Percentiles rank a stretch among this genome's conserved stretches.
phyloP scores from a whole-genome alignment of 352 stramenopile species.

The Achlya hypogyna region DNA sequence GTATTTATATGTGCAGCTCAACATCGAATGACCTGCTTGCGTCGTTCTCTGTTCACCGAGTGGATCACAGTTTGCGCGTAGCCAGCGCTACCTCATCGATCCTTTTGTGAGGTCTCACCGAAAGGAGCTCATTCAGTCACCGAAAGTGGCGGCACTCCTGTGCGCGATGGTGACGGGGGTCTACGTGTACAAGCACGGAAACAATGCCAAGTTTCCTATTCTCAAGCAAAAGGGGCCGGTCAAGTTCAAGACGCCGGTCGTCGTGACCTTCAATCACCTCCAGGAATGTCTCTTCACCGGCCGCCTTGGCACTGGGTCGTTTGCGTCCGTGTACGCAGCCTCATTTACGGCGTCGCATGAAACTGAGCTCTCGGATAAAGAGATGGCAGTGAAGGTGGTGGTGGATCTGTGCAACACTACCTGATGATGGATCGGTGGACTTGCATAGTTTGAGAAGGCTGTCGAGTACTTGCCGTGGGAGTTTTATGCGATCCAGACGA shows the following conservation, averaged over 20 bases:
- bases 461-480: slow-evolving; percentile 70
- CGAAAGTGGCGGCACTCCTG: not conserved
- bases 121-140: slow-evolving; percentile 1
- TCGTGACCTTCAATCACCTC: slow-evolving; percentile 28
- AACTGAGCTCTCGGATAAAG: slow-evolving; percentile 19
- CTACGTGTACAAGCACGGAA: not conserved
- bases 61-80: not conserved
- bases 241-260: slow-evolving; percentile 49
- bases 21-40: not conserved
- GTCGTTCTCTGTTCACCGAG: not conserved
- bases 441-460: slow-evolving; percentile 56
- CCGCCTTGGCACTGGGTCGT: slow-evolving; percentile 60
- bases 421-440: not conserved
- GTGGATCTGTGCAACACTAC: not conserved
- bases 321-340: slow-evolving; percentile 64
- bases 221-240: slow-evolving; percentile 31
- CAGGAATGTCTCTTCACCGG: slow-evolving; percentile 37
- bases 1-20: slow-evolving; percentile 27
- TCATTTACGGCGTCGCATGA: slow-evolving; percentile 23
- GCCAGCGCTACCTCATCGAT: not conserved
- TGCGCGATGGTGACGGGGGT: not conserved
- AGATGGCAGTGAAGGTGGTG: slow-evolving; percentile 60
- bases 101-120: not conserved
- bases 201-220: slow-evolving; percentile 31
- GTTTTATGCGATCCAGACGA: slow-evolving; percentile 55